Percentiles rank a stretch among this genome's conserved stretches.
Evolutionary conservation across 2,329 filamentous ascomycete genomes (phyloP).

Genomic region (Coniochaeta prunicola): DNA sequence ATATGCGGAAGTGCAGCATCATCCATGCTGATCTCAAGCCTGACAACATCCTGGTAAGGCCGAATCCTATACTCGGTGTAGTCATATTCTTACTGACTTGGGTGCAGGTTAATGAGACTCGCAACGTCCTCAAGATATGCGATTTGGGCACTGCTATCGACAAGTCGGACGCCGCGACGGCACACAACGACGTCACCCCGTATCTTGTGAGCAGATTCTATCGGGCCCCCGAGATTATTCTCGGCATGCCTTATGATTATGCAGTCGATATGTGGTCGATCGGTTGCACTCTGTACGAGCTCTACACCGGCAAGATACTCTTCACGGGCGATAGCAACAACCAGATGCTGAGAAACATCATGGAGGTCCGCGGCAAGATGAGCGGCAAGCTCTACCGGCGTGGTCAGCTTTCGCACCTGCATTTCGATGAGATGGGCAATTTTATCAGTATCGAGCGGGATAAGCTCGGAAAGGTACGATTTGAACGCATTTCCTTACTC

Average conservation of each 20-base stretch:
- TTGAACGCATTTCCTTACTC: slow-evolving; percentile 8
- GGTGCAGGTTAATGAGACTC: slow-evolving; percentile 64
- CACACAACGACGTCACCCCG: slow-evolving; percentile 77
- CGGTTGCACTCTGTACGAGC: slow-evolving; percentile 91
- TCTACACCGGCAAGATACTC: slow-evolving; percentile 95
- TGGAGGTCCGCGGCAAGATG: slow-evolving; percentile 91
- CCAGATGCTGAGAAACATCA: slow-evolving; percentile 93
- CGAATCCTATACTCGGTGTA: neutral
- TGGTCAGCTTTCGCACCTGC: slow-evolving; percentile 65
- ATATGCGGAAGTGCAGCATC: slow-evolving; percentile 87
- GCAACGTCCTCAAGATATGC: slow-evolving; percentile 85
- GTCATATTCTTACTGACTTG: slow-evolving; percentile 15
- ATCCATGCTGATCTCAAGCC: slow-evolving; percentile 95
- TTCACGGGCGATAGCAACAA: slow-evolving; percentile 96
- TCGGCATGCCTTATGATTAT: slow-evolving; percentile 94
- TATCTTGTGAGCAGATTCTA: slow-evolving; percentile 98
- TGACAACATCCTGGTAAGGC: slow-evolving; percentile 82
- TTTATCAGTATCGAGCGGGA: slow-evolving; percentile 83
- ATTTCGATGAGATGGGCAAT: slow-evolving; percentile 80
- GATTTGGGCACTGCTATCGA: slow-evolving; percentile 96
- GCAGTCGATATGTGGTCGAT: slow-evolving; percentile 97
- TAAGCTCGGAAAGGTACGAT: slow-evolving; percentile 67
- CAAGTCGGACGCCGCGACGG: slow-evolving; percentile 66
- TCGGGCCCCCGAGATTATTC: slow-evolving; percentile 90
- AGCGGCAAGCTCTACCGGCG: slow-evolving; percentile 83